Evolutionary conservation across 2,329 filamentous ascomycete species (phyloP).

Genomic region (Colletotrichum brevisporum): DNA sequence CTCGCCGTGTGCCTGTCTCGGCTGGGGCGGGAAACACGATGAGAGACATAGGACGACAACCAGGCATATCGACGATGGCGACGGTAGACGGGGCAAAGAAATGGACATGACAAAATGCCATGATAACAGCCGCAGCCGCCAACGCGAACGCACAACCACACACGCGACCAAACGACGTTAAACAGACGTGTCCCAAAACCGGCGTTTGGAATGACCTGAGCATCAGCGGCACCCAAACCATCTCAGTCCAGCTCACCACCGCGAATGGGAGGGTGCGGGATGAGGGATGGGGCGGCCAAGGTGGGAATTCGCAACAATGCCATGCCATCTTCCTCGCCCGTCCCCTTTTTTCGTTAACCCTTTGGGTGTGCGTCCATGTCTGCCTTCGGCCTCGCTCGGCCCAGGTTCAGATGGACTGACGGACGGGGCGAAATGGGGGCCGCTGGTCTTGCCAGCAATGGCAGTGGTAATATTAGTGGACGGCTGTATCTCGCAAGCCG

Average conservation of each 20-base stretch:
- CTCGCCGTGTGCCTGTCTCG: background rate
- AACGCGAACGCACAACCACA: slow-evolving; percentile 10
- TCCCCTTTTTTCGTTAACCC: background rate
- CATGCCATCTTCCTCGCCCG: background rate
- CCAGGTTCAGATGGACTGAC: slow-evolving; percentile 11
- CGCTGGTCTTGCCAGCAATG: background rate
- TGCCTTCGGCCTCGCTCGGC: background rate
- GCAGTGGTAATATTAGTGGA: background rate
- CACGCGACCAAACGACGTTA: slow-evolving; percentile 18
- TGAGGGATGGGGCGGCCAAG: background rate
- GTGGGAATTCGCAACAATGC: slow-evolving; percentile 23
- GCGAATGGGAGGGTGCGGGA: slow-evolving; percentile 5
- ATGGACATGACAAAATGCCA: no score
- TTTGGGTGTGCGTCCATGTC: background rate
- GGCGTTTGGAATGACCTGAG: slow-evolving; percentile 30
- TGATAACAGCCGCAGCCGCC: background rate
- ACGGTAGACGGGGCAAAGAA: background rate
- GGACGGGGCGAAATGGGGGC: slow-evolving; percentile 1
- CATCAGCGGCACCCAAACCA: slow-evolving; percentile 36
- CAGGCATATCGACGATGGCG: background rate
- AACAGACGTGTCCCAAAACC: slow-evolving; percentile 8
- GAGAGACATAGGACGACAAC: slow-evolving; percentile 2
- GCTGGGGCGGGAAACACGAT: background rate
- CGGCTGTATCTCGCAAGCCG: background rate
- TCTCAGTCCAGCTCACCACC: slow-evolving; percentile 32